Evolutionary conservation across 1,284 basidiomycete species (phyloP), one percentile per base, ranked within the genome.

Genomic region (Ganoderma sinense): DNA sequence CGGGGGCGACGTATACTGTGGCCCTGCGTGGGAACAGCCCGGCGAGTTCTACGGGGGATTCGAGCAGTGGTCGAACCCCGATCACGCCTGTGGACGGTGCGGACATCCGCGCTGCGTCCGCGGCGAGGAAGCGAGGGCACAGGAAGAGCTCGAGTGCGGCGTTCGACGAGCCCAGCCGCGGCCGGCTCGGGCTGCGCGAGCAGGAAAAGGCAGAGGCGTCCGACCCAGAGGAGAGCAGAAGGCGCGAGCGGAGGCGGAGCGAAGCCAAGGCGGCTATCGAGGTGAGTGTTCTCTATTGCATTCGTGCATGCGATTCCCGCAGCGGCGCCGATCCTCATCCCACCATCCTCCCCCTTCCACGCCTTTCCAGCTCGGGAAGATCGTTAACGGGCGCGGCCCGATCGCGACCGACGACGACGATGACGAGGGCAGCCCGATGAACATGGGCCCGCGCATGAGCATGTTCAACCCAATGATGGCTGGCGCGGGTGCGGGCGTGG

Each of bases 261-360:
- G 93, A 94, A 76, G 92, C 93, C 29, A 91, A 88, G 79, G 91
- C 91, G 76, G 91, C 92, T 60, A 91, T 94, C 75, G 91, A 94
- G 88, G 93, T 94, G 67, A 45, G 86, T 82, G 66, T 20, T 43
- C 61, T 58, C 41, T 55, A 31, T 39, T 51, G 43, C 16, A 51
- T 11, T 4, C 1, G 36, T 36, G 10, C 10, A 36, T 26, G 29
- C 43, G n/a, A n/a, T 29, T 45, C 51, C 8, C 40, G 45, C 31
- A 45, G 13, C 26, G 36, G 66, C 33, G 39, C 64, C 60, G 65
- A 64, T 53, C 67, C 36, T 40, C 23, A 51, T 61, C 48, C 16
- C 14, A 11, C 48, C 23, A 4, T 8, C 33, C 8, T 36, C 8
- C 33, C 8, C 6, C 36, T 7, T 7, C 36, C 67, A 43, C 40